phyloP scores from a whole-genome alignment of 352 stramenopile species.

The Thraustochytrium striatum region DNA sequence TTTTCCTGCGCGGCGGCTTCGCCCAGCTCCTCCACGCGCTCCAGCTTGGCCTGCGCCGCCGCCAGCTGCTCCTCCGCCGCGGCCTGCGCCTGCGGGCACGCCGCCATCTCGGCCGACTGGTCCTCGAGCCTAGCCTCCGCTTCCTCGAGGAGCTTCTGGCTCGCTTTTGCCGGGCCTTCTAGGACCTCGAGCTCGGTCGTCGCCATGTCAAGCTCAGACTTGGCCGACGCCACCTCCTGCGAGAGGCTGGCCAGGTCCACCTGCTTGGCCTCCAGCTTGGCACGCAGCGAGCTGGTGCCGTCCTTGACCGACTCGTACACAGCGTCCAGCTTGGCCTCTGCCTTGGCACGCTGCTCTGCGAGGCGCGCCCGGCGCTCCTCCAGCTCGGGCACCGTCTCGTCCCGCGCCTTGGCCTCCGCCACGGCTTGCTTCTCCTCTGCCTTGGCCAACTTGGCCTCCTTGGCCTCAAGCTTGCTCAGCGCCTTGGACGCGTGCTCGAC shows the following conservation, averaged over 20 bases:
- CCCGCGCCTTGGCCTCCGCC: constrained; percentile 73
- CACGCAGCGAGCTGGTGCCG: constrained; percentile 64
- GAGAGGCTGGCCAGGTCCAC: background rate
- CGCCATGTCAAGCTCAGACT: constrained; percentile 38
- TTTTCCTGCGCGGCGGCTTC: background rate
- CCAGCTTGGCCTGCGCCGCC: constrained; percentile 52
- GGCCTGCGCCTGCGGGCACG: constrained; percentile 63
- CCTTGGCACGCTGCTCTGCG: constrained; percentile 58
- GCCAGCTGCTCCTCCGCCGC: constrained; percentile 63
- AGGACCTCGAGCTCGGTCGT: constrained; percentile 20
- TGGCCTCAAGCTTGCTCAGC: constrained; percentile 80
- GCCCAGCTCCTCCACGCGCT: background rate
- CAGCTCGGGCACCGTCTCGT: constrained; percentile 77
- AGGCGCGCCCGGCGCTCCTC: constrained; percentile 72
- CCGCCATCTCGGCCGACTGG: constrained; percentile 62
- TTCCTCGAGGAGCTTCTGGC: constrained; percentile 33
- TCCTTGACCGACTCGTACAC: constrained; percentile 71
- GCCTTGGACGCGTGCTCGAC: constrained; percentile 90
- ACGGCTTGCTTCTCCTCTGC: constrained; percentile 73
- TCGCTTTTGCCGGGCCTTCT: background rate
- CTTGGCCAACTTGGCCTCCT: constrained; percentile 81
- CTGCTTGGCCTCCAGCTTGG: constrained; percentile 41
- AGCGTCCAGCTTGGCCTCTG: constrained; percentile 76
- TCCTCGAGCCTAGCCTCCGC: constrained; percentile 61
- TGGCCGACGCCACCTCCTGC: constrained; percentile 30